These are phyloP conservation scores for Phaeodactylum tricornutum DNA, from an alignment of 108 stramenopile genomes.

Conservation along the genomic window DNA sequence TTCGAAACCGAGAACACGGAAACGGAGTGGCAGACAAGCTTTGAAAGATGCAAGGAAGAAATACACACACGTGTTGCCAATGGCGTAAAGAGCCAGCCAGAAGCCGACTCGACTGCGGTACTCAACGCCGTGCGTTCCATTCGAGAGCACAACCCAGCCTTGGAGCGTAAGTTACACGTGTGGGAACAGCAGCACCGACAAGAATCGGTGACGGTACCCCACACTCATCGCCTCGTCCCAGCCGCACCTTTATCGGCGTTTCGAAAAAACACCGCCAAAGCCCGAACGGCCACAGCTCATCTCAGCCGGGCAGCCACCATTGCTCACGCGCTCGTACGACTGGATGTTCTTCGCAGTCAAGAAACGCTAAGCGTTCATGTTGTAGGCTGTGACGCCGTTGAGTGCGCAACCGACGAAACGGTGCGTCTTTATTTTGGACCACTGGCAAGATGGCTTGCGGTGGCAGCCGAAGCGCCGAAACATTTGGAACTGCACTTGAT, in stretches of 20 bases:
- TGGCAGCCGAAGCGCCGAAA: slow-evolving; percentile 1
- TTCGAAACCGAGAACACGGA: no score
- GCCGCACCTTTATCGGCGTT: slow-evolving; percentile 38
- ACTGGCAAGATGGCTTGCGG: slow-evolving; percentile 57
- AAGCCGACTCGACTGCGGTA: no score
- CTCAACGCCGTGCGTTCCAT: no score
- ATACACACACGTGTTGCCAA: no score
- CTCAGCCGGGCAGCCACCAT: slow-evolving; percentile 62
- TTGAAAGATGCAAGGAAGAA: no score
- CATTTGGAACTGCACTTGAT: slow-evolving; percentile 40
- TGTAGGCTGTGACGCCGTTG: slow-evolving; percentile 68
- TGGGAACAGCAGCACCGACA: no score
- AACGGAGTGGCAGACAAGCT: no score
- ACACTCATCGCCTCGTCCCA: slow-evolving; percentile 38
- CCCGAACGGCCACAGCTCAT: slow-evolving; percentile 46
- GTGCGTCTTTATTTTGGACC: slow-evolving; percentile 46
- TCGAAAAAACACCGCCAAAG: slow-evolving; percentile 38
- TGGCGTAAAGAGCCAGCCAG: no score
- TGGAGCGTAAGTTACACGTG: no score
- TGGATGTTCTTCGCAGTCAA: slow-evolving; percentile 22
- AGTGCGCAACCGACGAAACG: slow-evolving; percentile 49
- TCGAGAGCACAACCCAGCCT: no score
- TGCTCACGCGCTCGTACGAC: slow-evolving; percentile 55
- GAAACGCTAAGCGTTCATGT: slow-evolving; percentile 46
- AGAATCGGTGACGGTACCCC: no score